A percentile compares a stretch with the other conserved stretches of the same genome.
phyloP scores from a whole-genome alignment of 1,284 basidiomycete genomes.

The Mycena citricolor region DNA sequence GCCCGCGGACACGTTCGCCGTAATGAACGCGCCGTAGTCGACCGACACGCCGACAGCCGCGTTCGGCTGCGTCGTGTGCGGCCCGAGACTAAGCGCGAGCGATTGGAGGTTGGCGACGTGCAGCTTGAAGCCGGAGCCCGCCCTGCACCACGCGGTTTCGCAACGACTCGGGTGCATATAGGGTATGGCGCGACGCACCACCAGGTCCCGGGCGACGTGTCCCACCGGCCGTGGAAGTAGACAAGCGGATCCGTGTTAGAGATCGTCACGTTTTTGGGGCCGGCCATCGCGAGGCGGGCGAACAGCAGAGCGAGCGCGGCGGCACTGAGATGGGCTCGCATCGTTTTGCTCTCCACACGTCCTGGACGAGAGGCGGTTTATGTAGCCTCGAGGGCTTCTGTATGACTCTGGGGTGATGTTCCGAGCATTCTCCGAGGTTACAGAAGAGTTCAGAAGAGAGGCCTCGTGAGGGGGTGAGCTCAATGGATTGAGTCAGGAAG shows the following conservation, averaged over 20 bases:
- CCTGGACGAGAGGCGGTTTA: no score
- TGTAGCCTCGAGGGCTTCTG: no score
- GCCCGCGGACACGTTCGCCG: constrained; percentile 48
- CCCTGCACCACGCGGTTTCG: constrained; percentile 7
- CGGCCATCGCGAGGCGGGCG: no score
- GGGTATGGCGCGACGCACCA: constrained; percentile 13
- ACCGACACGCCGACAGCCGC: constrained; percentile 49
- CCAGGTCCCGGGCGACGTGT: constrained; percentile 24
- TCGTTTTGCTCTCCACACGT: no score
- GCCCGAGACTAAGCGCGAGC: constrained; percentile 48
- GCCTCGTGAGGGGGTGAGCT: no score
- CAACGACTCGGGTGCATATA: background rate
- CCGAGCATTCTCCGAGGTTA: no score
- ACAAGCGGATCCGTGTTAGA: constrained; percentile 19
- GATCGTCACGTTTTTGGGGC: constrained; percentile 12
- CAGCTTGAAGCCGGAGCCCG: constrained; percentile 55
- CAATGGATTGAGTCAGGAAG: no score
- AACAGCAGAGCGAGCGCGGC: no score
- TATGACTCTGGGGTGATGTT: no score
- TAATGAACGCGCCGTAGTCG: constrained; percentile 45
- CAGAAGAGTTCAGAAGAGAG: no score
- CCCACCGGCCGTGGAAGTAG: constrained; percentile 26
- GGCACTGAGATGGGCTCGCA: no score
- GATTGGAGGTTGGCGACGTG: constrained; percentile 44
- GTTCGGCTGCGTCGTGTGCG: constrained; percentile 46